These are phyloP conservation scores for Suillus decipiens DNA, from an alignment of 768 basidiomycete genomes.

Conservation along the genomic window DNA sequence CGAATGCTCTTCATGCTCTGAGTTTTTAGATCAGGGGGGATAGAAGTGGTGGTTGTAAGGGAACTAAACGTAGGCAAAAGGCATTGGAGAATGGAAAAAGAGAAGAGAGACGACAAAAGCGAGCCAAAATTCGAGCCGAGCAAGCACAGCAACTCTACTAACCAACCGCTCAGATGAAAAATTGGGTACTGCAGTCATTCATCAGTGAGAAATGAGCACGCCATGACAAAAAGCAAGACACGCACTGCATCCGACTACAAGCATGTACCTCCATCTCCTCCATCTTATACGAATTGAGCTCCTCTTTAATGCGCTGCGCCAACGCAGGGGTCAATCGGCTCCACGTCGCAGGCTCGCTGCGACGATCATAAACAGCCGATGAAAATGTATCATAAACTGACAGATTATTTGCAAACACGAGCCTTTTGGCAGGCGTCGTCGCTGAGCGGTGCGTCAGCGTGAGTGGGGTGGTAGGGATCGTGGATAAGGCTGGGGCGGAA, in stretches of 20 bases:
- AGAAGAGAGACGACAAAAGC: slow-evolving; percentile 5
- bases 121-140: slow-evolving; percentile 7
- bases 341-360: slow-evolving; percentile 97
- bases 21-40: slow-evolving; percentile 16
- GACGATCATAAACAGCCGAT: slow-evolving; percentile 84
- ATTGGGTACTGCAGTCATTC: slow-evolving; percentile 64
- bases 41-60: slow-evolving; percentile 11
- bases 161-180: slow-evolving; percentile 66
- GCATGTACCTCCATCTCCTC: slow-evolving; percentile 99
- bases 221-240: slow-evolving; percentile 22
- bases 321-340: slow-evolving; percentile 92
- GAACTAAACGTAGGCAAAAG: slow-evolving; percentile 2
- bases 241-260: slow-evolving; percentile 86
- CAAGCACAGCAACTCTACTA: slow-evolving; percentile 5
- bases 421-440: slow-evolving; percentile 66
- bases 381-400: slow-evolving; percentile 98
- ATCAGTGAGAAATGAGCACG: background rate
- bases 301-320: slow-evolving; percentile 97
- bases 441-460: slow-evolving; percentile 72
- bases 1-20: slow-evolving; percentile 15
- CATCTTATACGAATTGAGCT: slow-evolving; percentile 98
- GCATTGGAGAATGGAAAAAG: background rate
- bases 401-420: slow-evolving; percentile 89
- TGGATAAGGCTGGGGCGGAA: slow-evolving; percentile 84
- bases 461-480: slow-evolving; percentile 46